A percentile compares a stretch with the other conserved stretches of the same genome.
These are phyloP conservation scores for Cladophialophora psammophila DNA, from an alignment of 2,329 filamentous ascomycete genomes.

Conservation along the genomic window DNA sequence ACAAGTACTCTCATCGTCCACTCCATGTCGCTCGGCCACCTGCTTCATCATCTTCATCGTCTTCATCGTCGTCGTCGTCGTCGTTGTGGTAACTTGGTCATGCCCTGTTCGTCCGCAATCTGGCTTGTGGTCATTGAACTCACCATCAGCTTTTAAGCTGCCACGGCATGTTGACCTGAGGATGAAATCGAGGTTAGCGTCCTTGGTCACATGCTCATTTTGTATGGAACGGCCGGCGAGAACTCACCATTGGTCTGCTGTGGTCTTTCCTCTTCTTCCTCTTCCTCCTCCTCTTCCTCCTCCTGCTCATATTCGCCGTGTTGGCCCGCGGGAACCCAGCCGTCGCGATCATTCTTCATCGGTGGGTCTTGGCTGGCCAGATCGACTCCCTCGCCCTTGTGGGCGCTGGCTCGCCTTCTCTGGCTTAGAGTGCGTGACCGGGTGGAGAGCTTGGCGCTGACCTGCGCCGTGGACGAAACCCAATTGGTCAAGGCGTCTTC, in stretches of 20 bases:
- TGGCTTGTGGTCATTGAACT: background rate
- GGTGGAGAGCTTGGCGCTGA: constrained; percentile 84
- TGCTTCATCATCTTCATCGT: background rate
- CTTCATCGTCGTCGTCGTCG: background rate
- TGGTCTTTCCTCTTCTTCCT: constrained; percentile 40
- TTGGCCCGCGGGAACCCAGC: constrained; percentile 79
- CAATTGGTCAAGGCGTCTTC: constrained; percentile 97
- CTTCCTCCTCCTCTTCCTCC: constrained; percentile 53
- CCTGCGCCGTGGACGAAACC: constrained; percentile 88
- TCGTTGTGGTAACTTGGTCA: background rate
- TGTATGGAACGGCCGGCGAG: background rate
- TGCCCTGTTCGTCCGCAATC: constrained; percentile 5
- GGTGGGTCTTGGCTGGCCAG: constrained; percentile 82
- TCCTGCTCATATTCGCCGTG: constrained; percentile 54
- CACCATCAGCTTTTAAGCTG: constrained; percentile 17
- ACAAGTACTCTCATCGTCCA: constrained; percentile 3
- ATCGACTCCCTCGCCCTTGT: constrained; percentile 70
- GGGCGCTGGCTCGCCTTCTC: constrained; percentile 77
- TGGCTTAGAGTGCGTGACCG: constrained; percentile 88
- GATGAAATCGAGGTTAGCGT: background rate
- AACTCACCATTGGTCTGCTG: constrained; percentile 40
- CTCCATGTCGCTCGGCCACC: constrained; percentile 3
- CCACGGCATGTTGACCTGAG: constrained; percentile 33
- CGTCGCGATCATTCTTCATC: constrained; percentile 76
- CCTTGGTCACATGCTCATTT: background rate